phyloP scores from a whole-genome alignment of 176 grass and related monocot species.

The Oryza glaberrima region DNA sequence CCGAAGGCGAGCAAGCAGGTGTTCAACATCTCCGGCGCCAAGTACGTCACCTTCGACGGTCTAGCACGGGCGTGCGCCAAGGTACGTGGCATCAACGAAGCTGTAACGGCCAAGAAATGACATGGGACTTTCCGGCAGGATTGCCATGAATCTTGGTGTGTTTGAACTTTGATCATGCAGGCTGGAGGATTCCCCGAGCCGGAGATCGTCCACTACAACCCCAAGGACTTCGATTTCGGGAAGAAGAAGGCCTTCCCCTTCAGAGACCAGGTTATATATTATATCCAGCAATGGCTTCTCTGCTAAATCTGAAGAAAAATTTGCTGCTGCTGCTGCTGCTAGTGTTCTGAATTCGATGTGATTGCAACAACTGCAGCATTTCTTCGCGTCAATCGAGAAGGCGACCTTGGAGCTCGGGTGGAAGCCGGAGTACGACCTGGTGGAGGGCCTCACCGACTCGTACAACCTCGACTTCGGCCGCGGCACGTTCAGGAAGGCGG shows the following conservation, averaged over 20 bases:
- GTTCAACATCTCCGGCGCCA: constrained; percentile 93
- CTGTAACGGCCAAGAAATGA: not conserved
- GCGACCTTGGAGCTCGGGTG: constrained; percentile 57
- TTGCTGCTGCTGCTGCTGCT: not conserved
- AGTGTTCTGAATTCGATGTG: not conserved
- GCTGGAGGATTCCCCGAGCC: constrained; percentile 89
- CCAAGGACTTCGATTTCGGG: constrained; percentile 96
- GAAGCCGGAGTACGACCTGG: constrained; percentile 64
- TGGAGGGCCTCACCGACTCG: constrained; percentile 77
- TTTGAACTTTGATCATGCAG: constrained; percentile 38
- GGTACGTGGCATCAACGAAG: constrained; percentile 41
- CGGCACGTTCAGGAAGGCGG: constrained; percentile 73
- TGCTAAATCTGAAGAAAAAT: not conserved
- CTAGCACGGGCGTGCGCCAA: constrained; percentile 91
- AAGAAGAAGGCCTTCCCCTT: constrained; percentile 98
- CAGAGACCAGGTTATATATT: constrained; percentile 98
- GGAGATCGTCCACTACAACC: constrained; percentile 86
- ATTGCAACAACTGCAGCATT: constrained; percentile 61
- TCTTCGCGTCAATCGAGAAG: constrained; percentile 93
- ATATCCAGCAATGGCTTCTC: not conserved
- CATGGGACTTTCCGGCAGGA: not conserved
- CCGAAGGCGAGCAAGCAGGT: constrained; percentile 90
- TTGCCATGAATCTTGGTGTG: not conserved
- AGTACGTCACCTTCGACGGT: constrained; percentile 96
- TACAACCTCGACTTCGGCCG: constrained; percentile 95